phyloP scores from a whole-genome alignment of 2,329 filamentous ascomycete genomes.

The Dactylellina parvicollis region DNA sequence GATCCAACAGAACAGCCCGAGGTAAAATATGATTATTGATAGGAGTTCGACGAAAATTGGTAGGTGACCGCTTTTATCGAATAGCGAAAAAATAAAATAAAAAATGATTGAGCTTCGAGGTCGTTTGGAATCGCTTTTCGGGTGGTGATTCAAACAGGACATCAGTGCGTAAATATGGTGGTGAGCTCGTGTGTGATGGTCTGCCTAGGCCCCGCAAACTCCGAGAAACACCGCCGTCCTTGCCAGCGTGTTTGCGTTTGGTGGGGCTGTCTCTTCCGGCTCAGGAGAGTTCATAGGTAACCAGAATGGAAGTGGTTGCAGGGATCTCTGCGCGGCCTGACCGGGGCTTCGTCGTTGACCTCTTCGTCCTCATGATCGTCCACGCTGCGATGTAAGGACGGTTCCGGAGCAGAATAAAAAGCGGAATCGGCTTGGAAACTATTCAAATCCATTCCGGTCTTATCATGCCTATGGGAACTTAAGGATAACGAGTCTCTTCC shows the following conservation, averaged over 20 bases:
- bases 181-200: slow-evolving; percentile 49
- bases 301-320: slow-evolving; percentile 50
- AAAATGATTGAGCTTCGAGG: slow-evolving; percentile 26
- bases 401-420: slow-evolving; percentile 10
- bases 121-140: slow-evolving; percentile 29
- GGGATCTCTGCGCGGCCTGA: slow-evolving; percentile 50
- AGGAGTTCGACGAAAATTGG: slow-evolving; percentile 21
- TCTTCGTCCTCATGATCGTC: slow-evolving; percentile 49
- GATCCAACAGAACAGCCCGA: slow-evolving; percentile 49
- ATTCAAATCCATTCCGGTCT: slow-evolving; percentile 12
- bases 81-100: neutral
- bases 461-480: slow-evolving; percentile 5
- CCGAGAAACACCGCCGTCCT: slow-evolving; percentile 51
- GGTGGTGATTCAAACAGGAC: slow-evolving; percentile 46
- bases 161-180: slow-evolving; percentile 53
- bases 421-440: slow-evolving; percentile 22
- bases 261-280: slow-evolving; percentile 48
- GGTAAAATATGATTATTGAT: slow-evolving; percentile 10
- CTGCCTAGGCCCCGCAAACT: slow-evolving; percentile 53
- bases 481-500: slow-evolving; percentile 47
- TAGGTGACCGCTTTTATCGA: slow-evolving; percentile 28
- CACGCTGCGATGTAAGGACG: slow-evolving; percentile 18
- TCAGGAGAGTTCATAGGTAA: slow-evolving; percentile 51
- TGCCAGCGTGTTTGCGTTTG: slow-evolving; percentile 43
- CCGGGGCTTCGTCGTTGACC: slow-evolving; percentile 46